phyloP scores from a whole-genome alignment of 495 filamentous ascomycete species.

The Bacidia rubella region DNA sequence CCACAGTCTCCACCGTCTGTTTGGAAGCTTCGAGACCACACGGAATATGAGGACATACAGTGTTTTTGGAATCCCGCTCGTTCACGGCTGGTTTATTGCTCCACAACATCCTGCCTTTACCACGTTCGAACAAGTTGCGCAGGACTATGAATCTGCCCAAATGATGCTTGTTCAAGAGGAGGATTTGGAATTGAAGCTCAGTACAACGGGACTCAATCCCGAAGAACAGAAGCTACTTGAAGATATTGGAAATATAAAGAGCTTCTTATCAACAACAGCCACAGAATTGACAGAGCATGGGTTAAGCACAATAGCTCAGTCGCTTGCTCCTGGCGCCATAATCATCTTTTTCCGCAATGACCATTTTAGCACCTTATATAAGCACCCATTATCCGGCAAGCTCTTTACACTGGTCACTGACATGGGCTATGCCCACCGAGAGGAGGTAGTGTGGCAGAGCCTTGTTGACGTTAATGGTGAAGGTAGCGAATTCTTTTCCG shows the following conservation, averaged over 20 bases:
- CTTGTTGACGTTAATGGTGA: conserved; percentile 81
- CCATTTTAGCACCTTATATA: conserved; percentile 87
- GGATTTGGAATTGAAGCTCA: conserved; percentile 70
- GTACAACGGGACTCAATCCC: conserved; percentile 32
- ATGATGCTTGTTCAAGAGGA: conserved; percentile 77
- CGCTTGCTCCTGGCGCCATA: conserved; percentile 55
- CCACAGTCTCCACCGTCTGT: conserved; percentile 22
- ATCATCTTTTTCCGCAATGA: conserved; percentile 93
- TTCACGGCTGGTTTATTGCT: conserved; percentile 85
- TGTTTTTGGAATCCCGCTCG: conserved; percentile 72
- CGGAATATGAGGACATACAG: conserved; percentile 74
- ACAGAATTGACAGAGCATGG: conserved; percentile 82
- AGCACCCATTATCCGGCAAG: conserved; percentile 54
- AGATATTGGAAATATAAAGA: conserved; percentile 70
- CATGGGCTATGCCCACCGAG: conserved; percentile 72
- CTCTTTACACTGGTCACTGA: conserved; percentile 81
- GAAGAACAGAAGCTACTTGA: conserved; percentile 61
- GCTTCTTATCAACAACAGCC: conserved; percentile 61
- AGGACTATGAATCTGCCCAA: conserved; percentile 81
- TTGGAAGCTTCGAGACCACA: conserved; percentile 69
- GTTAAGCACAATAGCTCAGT: conserved; percentile 51
- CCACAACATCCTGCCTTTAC: conserved; percentile 46
- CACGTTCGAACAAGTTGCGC: conserved; percentile 57
- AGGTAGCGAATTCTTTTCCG: conserved; percentile 63
- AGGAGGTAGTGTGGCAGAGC: conserved; percentile 93